These are phyloP conservation scores for Xylariaceae sp. DNA, from an alignment of 2,329 filamentous ascomycete genomes.

Conservation along the genomic window DNA sequence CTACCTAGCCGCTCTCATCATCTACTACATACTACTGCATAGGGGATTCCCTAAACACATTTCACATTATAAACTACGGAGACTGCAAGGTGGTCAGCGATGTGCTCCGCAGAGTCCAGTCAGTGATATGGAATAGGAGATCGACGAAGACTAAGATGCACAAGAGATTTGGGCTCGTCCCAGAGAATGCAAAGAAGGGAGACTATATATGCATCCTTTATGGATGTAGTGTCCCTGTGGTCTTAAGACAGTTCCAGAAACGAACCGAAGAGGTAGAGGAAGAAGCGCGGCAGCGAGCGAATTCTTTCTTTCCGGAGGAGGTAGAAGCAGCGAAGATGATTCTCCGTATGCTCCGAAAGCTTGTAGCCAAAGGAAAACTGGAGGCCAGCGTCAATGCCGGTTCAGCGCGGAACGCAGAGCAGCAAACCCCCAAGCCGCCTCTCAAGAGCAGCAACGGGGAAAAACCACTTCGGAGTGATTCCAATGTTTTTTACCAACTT, in stretches of 20 bases:
- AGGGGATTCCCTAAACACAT: not conserved
- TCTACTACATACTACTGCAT: too few species aligned
- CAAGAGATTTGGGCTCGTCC: not conserved
- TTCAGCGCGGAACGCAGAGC: not conserved
- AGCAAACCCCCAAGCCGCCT: not conserved
- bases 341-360: not conserved
- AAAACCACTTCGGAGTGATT: not conserved
- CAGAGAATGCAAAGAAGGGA: not conserved
- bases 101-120: slow-evolving; percentile 21
- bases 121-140: slow-evolving; percentile 22
- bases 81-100: slow-evolving; percentile 23
- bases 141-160: slow-evolving; percentile 16
- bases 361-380: not conserved
- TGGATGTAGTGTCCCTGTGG: not conserved
- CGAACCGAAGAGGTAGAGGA: not conserved
- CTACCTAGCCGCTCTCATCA: too few species aligned
- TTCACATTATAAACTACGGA: slow-evolving; percentile 10
- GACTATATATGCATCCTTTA: not conserved
- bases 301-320: too few species aligned
- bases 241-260: not conserved
- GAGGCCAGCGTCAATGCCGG: not conserved
- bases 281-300: not conserved
- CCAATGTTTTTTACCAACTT: slow-evolving; percentile 7
- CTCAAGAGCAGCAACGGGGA: too few species aligned
- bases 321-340: too few species aligned